Base-by-base conservation (phyloP, 2,329 filamentous ascomycete species). In the Ophiostoma sp. region DNA sequence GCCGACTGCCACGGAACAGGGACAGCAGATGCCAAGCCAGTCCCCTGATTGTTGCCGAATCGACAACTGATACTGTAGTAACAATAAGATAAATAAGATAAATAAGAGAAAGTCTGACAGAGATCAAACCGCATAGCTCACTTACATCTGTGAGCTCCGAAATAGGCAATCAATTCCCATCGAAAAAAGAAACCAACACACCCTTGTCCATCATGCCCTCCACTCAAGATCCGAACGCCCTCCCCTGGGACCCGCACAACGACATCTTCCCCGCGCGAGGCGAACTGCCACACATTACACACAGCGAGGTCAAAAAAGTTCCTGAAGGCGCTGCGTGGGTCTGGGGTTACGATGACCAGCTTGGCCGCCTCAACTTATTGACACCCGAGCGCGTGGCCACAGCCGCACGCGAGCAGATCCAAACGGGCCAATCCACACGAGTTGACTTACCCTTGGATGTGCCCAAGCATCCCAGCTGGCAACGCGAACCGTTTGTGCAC, bases 291-390 rank as follows among this genome's bases (percentile, higher is more conserved):
- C 22, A 19, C 12, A 8, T 22, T 55, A 7, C n/a, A 19, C 31
- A 25, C 33, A 28, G n/a, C 2, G 15, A 25, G 12, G 50, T 15
- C 17, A 31, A 4, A 7, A 9, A 9, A 2, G 70, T 63, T 1
- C 70, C 70, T 12, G 17, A 19, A 5, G 70, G 61, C 17, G 70
- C 70, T 17, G 71, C 71, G 15, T 72, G 72, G 72, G 80, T 85
- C 8, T 86, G 85, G 76, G 85, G 85, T 4, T 74, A 79, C 2
- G 72, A 79, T 39, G 85, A 87, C 75, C 81, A 86, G 74, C 79
- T 86, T 3, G 85, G 86, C 17, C 85, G 84, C 72, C 81, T 87
- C 5, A 87, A 87, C 77, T 80, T 86, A 6, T 81, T 87, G 63
- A 87, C 85, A 0, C 82, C 85, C 0, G 78, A 81, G n/a, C 81